These are phyloP conservation scores for Aspergillus ruber DNA, from an alignment of 2,329 filamentous ascomycete genomes.

Conservation along the genomic window DNA sequence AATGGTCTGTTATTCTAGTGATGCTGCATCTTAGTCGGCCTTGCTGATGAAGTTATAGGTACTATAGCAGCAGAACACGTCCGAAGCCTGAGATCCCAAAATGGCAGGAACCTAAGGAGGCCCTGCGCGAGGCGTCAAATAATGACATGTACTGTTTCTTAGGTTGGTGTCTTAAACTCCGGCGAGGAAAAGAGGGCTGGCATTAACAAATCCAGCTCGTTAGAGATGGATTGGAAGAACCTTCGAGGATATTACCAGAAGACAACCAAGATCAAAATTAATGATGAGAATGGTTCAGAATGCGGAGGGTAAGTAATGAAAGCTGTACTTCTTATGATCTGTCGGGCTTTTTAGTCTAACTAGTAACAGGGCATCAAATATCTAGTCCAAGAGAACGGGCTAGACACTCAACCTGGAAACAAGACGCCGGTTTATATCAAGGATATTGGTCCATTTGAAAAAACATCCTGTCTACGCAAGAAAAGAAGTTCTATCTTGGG, in stretches of 20 bases:
- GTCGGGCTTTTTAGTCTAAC: background rate
- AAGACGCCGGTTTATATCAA: conserved; percentile 14
- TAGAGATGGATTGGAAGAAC: conserved; percentile 9
- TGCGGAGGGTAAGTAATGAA: background rate
- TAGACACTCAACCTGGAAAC: too few relatives aligned
- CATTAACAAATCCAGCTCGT: conserved; percentile 9
- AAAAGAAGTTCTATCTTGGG: conserved; percentile 11
- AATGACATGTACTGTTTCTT: conserved; percentile 9
- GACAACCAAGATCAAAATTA: conserved; percentile 6
- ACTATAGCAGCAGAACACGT: conserved; percentile 3
- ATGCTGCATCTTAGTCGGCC: background rate
- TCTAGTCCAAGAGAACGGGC: conserved; percentile 5
- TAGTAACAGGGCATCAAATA: conserved; percentile 8
- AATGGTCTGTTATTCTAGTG: conserved; percentile 3
- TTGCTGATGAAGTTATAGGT: conserved; percentile 4
- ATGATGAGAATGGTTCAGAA: conserved; percentile 1
- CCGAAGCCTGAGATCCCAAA: conserved; percentile 1
- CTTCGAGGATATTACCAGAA: conserved; percentile 10
- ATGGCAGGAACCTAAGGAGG: conserved; percentile 7
- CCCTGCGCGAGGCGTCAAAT: conserved; percentile 7
- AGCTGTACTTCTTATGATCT: background rate
- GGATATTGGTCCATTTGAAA: conserved; percentile 11
- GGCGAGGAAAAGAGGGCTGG: conserved; percentile 2
- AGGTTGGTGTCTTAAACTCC: conserved; percentile 3
- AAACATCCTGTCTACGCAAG: conserved; percentile 9